Conservation (phyloP, 2,329 filamentous ascomycete genomes). For the Didymosphaeria variabile region DNA sequence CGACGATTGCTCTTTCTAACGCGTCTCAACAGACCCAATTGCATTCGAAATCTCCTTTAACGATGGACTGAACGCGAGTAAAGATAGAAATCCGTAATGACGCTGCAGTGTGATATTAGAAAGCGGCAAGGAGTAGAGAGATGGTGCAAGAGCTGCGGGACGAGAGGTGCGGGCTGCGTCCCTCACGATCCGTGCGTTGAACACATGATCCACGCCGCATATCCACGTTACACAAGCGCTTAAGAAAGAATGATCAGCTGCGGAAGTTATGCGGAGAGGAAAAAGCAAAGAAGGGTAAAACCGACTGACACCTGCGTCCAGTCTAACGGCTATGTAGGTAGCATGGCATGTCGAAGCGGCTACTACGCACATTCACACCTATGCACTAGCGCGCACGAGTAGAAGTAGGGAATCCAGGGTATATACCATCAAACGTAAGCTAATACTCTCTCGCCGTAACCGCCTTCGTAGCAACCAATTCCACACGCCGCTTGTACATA, state of each 20-base stretch:
- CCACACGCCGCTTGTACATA: slow-evolving; percentile 76
- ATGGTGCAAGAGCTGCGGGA: neutral
- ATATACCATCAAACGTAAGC: neutral
- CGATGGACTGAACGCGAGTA: too few relatives aligned
- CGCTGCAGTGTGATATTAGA: too few relatives aligned
- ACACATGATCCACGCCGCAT: neutral
- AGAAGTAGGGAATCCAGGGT: neutral
- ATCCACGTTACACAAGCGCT: neutral
- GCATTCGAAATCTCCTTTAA: too few relatives aligned
- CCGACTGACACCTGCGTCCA: too few relatives aligned
- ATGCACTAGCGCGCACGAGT: neutral
- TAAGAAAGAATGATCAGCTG: neutral
- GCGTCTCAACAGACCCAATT: too few relatives aligned
- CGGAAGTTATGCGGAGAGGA: neutral
- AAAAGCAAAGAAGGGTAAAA: neutral
- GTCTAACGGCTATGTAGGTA: too few relatives aligned
- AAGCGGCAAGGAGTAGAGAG: neutral
- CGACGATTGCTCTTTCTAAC: too few relatives aligned
- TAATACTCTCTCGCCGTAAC: slow-evolving; percentile 60
- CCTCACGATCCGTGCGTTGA: too few relatives aligned
- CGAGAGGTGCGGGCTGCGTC: neutral
- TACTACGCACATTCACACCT: neutral
- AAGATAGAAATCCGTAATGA: too few relatives aligned
- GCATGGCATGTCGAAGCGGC: neutral
- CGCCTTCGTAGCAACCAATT: slow-evolving; percentile 74